Base-by-base conservation (phyloP, 2,329 filamentous ascomycete species). In the Pestalotiopsis sp. region DNA sequence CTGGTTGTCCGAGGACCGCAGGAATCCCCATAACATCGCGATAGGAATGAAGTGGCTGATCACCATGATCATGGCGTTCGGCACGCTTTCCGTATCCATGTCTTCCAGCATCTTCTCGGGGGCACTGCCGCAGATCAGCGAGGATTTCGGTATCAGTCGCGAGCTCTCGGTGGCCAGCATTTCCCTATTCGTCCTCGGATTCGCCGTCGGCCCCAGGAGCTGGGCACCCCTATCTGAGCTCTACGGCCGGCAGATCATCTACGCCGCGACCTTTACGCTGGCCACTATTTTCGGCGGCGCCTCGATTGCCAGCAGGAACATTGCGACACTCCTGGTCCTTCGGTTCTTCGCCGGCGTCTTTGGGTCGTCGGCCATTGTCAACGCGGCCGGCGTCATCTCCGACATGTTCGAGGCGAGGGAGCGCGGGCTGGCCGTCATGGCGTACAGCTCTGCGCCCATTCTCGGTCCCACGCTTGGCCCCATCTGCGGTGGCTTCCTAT, bases 81-180 rank as follows among this genome's bases (percentile, higher is more conserved):
- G 90, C 5, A 91, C 90, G 0, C 83, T 93, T 45, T 89, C 85
- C 25, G 89, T 93, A 41, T 83, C 91, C 4, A 90, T 93, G 73
- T 87, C 88, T 61, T 91, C 89, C 20, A 89, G 88, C 0, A 90
- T 90, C 25, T 92, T 88, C 77, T 87, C 86, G 6, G 88, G 88
- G 20, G 87, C 87, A 62, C 76, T 88, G 12, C 62, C 70, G 4
- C 79, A 87, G 61, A 83, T 92, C 68, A 81, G 88, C 9, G 45
- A 69, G 1, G 80, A 88, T 23, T 91, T 92, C 70, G 67, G 77
- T n/a, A 82, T 87, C 39, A 78, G 77, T 61, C 75, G 80, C 60
- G 84, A 84, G 69, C 74, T 85, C 6, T 82, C 79, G 36, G 85
- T 81, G 2, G 77, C 87, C 3, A 85, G 85, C 14, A 78, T 88